Evolutionary conservation across 148 eudicot genomes (phyloP).

Genomic region (Hydrangea macrophylla): DNA sequence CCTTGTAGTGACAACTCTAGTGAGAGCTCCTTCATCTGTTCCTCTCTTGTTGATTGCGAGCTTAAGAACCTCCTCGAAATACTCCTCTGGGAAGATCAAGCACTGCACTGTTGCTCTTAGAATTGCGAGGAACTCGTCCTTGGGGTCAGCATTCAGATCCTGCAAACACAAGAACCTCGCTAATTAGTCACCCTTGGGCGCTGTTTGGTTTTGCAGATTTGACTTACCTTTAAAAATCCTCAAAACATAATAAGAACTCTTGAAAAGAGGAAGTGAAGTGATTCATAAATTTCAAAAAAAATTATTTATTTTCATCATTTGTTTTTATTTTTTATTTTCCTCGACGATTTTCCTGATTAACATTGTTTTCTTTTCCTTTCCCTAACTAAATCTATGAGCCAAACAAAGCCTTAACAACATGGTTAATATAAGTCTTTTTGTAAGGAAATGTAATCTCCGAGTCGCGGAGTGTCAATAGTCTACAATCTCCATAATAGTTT

Average conservation of each 20-base stretch:
- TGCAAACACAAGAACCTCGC: not conserved
- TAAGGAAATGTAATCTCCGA: not conserved
- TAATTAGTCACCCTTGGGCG: not conserved
- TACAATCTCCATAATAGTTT: not conserved
- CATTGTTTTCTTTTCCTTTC: no score
- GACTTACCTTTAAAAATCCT: no score
- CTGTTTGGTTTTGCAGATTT: no score
- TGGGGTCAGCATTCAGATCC: slow-evolving; percentile 35
- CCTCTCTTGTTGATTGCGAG: slow-evolving; percentile 36
- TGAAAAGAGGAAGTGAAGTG: no score
- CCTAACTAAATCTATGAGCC: no score
- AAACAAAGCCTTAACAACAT: no score
- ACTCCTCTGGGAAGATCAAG: slow-evolving; percentile 41
- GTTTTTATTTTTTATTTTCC: no score
- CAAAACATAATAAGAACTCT: not conserved
- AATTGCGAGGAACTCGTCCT: slow-evolving; percentile 37
- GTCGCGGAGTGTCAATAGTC: not conserved
- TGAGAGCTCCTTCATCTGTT: slow-evolving; percentile 49
- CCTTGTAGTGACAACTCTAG: slow-evolving; percentile 42
- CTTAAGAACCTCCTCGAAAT: slow-evolving; percentile 39
- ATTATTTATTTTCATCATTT: no score
- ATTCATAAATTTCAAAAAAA: no score
- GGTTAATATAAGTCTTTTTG: no score
- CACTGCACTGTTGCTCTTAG: slow-evolving; percentile 42
- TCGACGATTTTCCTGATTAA: no score